A percentile compares a stretch with the other conserved stretches of the same genome.
phyloP scores from a whole-genome alignment of 148 eudicot genomes.

The Silene conica region DNA sequence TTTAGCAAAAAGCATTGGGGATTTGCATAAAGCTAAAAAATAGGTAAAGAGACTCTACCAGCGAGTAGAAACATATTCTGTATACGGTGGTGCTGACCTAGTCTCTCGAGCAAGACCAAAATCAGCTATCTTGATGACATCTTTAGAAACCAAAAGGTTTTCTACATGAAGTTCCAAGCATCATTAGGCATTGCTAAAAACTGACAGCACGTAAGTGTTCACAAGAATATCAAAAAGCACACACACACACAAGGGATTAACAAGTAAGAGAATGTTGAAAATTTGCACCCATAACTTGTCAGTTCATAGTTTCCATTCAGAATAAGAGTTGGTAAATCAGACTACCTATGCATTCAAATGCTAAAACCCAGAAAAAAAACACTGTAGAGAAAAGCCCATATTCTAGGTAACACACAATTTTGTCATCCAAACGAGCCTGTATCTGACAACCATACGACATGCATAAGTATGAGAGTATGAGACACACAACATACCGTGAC shows the following conservation, averaged over 20 bases:
- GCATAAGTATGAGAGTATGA: too few species aligned
- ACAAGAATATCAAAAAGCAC: neutral
- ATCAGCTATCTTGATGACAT: slow-evolving; percentile 80
- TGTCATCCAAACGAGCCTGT: neutral
- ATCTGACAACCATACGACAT: neutral
- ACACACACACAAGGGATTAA: neutral
- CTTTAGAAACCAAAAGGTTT: slow-evolving; percentile 77
- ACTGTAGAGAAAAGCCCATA: too few species aligned
- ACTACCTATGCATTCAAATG: neutral
- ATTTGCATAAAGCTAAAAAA: neutral
- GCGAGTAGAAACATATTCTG: slow-evolving; percentile 90
- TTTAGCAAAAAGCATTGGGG: neutral
- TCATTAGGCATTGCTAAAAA: neutral
- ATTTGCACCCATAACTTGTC: neutral
- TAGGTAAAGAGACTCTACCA: slow-evolving; percentile 39
- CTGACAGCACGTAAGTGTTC: neutral
- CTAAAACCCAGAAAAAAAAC: too few species aligned
- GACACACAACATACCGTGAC: too few species aligned
- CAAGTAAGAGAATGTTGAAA: neutral
- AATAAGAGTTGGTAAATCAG: neutral
- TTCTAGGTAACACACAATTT: neutral
- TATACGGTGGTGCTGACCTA: slow-evolving; percentile 65
- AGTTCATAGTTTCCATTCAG: neutral
- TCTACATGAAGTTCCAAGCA: slow-evolving; percentile 38
- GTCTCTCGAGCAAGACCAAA: slow-evolving; percentile 97